Percentiles rank a stretch among this genome's conserved stretches.
Conservation (phyloP, 352 stramenopile species). For the Globisporangium emineosum region DNA sequence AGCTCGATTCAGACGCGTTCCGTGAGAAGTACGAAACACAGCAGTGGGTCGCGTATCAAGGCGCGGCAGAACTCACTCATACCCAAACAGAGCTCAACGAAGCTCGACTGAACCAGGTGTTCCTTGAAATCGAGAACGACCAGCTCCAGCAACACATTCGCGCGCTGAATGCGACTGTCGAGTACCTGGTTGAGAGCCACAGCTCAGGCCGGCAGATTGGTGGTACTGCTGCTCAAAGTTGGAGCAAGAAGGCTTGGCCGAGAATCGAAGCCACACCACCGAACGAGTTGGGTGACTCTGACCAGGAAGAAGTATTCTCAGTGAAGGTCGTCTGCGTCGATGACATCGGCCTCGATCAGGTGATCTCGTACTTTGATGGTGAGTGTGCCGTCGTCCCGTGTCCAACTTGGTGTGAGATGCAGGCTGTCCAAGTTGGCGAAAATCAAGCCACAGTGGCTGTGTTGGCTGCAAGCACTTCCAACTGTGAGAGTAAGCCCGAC, state of each 20-base stretch:
- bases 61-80: neutral
- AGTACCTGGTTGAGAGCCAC: neutral
- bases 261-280: neutral
- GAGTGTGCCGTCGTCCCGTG: neutral
- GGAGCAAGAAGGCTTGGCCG: neutral
- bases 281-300: no score
- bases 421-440: neutral
- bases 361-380: neutral
- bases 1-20: neutral
- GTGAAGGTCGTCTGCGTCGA: neutral
- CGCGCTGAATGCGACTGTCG: neutral
- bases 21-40: neutral
- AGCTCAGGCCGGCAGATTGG: no score
- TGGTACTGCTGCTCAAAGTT: neutral
- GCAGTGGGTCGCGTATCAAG: conserved; percentile 1
- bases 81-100: neutral
- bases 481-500: neutral
- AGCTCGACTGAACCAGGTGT: neutral
- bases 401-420: neutral
- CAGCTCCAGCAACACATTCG: neutral
- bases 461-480: neutral
- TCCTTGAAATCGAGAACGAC: conserved; percentile 1
- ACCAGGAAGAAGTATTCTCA: no score
- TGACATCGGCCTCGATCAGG: neutral
- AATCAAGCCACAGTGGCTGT: no score